Evolutionary conservation across 768 basidiomycete species (phyloP), one percentile per base, ranked within the genome.

Genomic region (Pleurotus citrinopileatus): DNA sequence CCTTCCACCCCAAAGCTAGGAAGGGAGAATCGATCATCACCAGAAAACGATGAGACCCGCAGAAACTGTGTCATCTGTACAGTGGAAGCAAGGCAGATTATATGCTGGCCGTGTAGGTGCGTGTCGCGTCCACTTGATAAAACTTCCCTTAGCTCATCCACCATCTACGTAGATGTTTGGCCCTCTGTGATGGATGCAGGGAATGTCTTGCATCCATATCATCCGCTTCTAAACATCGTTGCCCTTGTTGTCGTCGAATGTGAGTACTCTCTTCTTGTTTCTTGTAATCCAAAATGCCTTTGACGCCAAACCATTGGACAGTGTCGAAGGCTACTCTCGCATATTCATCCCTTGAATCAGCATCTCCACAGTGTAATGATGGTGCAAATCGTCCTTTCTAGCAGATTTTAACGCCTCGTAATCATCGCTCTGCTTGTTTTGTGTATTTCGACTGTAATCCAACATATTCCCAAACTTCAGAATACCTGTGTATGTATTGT

Each of bases 41-140:
- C 27, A 43, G 8, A 23, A 46, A 28, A n/a, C 27, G 56, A 61
- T 52, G 62, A 69, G n/a, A 26, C 59, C 42, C 63, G 45, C 26
- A 56, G 65, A 54, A 66, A 68, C 54, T 91, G 89, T 61, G 88
- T 91, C 4, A 77, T 91, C 45, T 91, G 89, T 60, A 87, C 83
- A 23, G 71, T 71, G n/a, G 84, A 85, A 54, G 70, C 76, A 23
- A 71, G 89, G 45, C 81, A 87, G 62, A 78, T 91, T 54, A 87
- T 91, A 47, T 91, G 87, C 61, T 91, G 89, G 89, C 89, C 89
- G n/a, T 91, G 89, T 65, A 80, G 89, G 86, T 88, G 56, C 20
- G 75, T 57, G 54, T 25, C 2, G 3, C 13, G 36, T 13, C 34
- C 13, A 19, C 46, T 65, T 61, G 34, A 37, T 19, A 27, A 8